Conservation (phyloP, 2,329 filamentous ascomycete genomes). For the Aureobasidium lini region DNA sequence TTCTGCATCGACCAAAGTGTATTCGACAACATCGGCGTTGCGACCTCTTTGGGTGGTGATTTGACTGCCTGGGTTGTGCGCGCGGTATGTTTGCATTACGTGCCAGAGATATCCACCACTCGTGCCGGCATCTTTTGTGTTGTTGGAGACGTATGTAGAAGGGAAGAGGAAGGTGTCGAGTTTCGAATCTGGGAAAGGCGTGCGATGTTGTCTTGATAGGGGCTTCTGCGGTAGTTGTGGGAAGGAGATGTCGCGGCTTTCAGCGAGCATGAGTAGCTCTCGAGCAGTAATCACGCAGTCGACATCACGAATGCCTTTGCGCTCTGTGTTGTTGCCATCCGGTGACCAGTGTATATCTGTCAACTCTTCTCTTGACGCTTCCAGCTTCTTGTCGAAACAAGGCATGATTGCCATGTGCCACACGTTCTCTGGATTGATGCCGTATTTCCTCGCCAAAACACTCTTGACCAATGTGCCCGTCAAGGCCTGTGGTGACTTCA, state of each 20-base stretch:
- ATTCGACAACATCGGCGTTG: conserved; percentile 88
- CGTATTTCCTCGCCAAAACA: conserved; percentile 63
- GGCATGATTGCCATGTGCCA: conserved; percentile 98
- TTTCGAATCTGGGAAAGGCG: conserved; percentile 63
- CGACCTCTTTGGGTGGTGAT: conserved; percentile 69
- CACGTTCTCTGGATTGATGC: conserved; percentile 68
- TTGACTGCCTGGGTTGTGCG: conserved; percentile 61
- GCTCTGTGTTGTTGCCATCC: conserved; percentile 25
- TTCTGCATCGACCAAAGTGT: conserved; percentile 53
- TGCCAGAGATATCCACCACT: conserved; percentile 87
- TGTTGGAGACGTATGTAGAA: conserved; percentile 25
- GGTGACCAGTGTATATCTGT: conserved; percentile 69
- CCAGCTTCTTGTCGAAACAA: conserved; percentile 98
- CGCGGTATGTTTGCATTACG: conserved; percentile 67
- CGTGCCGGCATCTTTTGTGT: conserved; percentile 53
- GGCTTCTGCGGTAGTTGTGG: conserved; percentile 58
- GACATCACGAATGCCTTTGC: conserved; percentile 67
- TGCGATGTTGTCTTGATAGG: conserved; percentile 38
- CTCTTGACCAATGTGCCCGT: conserved; percentile 88
- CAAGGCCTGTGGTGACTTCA: conserved; percentile 92
- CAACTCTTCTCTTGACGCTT: conserved; percentile 87
- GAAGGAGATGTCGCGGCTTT: conserved; percentile 71
- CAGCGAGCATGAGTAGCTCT: conserved; percentile 83
- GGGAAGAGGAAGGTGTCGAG: conserved; percentile 71
- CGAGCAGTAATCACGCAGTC: conserved; percentile 98